These are phyloP conservation scores for Staphylotrichum longicolle DNA, from an alignment of 495 filamentous ascomycete genomes.

Conservation along the genomic window DNA sequence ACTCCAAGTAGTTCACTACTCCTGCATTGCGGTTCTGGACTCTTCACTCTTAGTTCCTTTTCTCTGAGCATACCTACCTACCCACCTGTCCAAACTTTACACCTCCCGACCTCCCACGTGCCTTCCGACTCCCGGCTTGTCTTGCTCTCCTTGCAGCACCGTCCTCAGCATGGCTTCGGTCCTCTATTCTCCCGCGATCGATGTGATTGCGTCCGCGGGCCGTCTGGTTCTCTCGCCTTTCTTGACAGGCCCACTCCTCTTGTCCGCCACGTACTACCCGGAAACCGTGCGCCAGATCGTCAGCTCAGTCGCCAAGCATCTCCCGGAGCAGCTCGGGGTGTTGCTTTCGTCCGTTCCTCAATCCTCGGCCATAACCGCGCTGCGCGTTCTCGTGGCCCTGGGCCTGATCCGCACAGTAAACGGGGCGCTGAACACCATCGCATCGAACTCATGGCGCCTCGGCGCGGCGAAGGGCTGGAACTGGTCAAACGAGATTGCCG, in stretches of 20 bases:
- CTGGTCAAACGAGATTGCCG: slow-evolving; percentile 63
- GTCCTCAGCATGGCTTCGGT: slow-evolving; percentile 4
- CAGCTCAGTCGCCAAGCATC: neutral
- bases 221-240: slow-evolving; percentile 10
- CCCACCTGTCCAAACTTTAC: too few species aligned
- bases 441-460: slow-evolving; percentile 38
- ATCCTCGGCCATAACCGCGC: slow-evolving; percentile 19
- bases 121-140: too few species aligned
- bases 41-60: too few species aligned
- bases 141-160: too few species aligned
- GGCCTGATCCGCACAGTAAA: slow-evolving; percentile 44
- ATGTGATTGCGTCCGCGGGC: neutral
- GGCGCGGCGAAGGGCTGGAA: slow-evolving; percentile 31
- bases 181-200: slow-evolving; percentile 8
- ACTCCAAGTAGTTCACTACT: too few species aligned
- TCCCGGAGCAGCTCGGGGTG: slow-evolving; percentile 3
- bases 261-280: slow-evolving; percentile 9
- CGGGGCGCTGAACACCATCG: slow-evolving; percentile 47
- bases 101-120: too few species aligned
- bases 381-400: slow-evolving; percentile 41
- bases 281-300: slow-evolving; percentile 7
- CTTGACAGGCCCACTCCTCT: slow-evolving; percentile 5
- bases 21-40: too few species aligned
- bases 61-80: too few species aligned
- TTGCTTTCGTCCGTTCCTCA: neutral